Evolutionary conservation across 495 filamentous ascomycete genomes (phyloP), one percentile per base, ranked within the genome.

Genomic region (Xylaria longipes): DNA sequence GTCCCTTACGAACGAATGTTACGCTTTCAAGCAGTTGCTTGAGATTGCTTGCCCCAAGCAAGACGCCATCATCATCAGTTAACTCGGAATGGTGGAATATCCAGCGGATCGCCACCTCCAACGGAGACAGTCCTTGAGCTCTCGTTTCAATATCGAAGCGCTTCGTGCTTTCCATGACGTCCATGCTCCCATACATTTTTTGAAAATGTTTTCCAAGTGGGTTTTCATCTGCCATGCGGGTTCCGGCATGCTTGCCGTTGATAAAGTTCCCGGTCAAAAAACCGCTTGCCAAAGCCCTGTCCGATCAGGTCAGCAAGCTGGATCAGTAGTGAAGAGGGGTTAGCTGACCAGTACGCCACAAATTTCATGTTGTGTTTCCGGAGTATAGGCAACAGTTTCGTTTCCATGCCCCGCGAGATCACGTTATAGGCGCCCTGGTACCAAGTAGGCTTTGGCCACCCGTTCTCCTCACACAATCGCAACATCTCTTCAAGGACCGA

Each of bases 71-170:
- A 33, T 85, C 83, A 0, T 76, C 80, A 1, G 80, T 82, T 56
- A 91, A 73, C 14, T 72, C 74, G 7, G 85, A 87, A 71, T 91
- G 81, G 71, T 86, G 86, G 25, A 81, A 76, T 3, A 88, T 76
- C 89, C 89, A 91, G 15, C 88, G 78, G 73, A 87, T 85, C 20
- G 87, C 87, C 37, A 90, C 74, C 54, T 87, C 86, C 17, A 84
- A 81, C 71, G 86, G 84, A 22, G 76, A 68, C 20, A 84, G 71
- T 0, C 86, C 87, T 25, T 78, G 78, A n/a, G 80, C 77, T 56
- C 76, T 72, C 0, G 84, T 78, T 63, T 87, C 85, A 1, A 65
- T 62, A n/a, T 78, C 85, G 84, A 87, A 90, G 22, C 80, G 70
- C 12, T 76, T 77, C 15, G 87, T 75, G 11, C 81, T 84, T 12